Base-by-base conservation (phyloP, 176 grass and related monocot species). In the Triticum timopheevii region DNA sequence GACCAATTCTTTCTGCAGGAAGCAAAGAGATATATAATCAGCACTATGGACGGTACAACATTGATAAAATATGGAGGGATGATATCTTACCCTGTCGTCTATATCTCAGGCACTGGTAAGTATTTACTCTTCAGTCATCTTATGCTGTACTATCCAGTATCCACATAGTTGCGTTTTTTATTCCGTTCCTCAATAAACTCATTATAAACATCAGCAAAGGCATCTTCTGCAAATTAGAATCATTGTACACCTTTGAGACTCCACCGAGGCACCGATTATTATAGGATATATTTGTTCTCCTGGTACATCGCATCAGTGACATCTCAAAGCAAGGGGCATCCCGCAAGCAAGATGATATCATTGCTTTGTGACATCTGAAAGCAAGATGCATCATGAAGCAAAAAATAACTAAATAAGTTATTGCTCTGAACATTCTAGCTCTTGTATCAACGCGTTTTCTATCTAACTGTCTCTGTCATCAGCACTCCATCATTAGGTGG, bases 91-190 rank as follows among this genome's bases (percentile, higher is more conserved):
- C 94, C 65, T 96, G 94, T 59, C 97, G 90, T 19, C 30, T 91
- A 66, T 96, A 98, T 90, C 90, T 98, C 50, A 96, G 97, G 86
- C 97, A 98, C 82, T 98, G 94, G 97, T 98, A 86, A 89, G 75
- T 69, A 68, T 45, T 80, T 45, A 2, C 11, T 78, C 7, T 40
- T 83, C 6, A 74, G 58, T 58, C 8, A 81, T 91, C 65, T 87
- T 87, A 65, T 27, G 2, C 17, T 44, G 22, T 28, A 15, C 25
- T 28, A 2, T 36, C n/a, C 56, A 15, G 20, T 28, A 2, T 36
- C n/a, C 56, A 28, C 36, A 45, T 25, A 15, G 25, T 61, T 30
- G 59, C 31, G 68, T 10, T 61, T 68, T 20, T 34, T 38, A 42
- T 71, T 16, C 17, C 1, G 16, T 52, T 79, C 11, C n/a, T 69